Conservation (phyloP, 1,139 yeast genomes). For the Magnusiomyces clavatus region DNA sequence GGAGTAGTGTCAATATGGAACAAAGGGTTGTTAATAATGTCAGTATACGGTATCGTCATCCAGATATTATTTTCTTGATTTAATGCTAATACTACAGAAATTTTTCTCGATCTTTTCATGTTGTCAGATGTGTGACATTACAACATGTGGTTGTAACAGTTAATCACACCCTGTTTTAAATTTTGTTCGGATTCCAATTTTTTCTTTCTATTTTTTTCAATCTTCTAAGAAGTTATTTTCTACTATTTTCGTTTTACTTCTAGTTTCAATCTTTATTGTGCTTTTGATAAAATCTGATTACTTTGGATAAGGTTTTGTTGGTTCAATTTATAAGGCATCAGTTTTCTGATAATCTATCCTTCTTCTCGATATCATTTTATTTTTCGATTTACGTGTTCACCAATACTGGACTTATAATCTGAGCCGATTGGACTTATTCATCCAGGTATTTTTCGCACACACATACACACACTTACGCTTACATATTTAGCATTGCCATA, state of each 20-base stretch:
- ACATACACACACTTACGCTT: too few species aligned
- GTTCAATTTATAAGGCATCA: background rate
- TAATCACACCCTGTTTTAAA: background rate
- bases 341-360: background rate
- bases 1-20: conserved; percentile 21
- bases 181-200: background rate
- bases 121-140: background rate
- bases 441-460: too few species aligned
- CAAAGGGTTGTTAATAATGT: background rate
- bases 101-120: background rate
- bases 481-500: too few species aligned
- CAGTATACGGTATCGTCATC: too few species aligned
- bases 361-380: background rate
- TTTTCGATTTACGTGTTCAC: background rate
- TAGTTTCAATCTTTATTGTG: too few species aligned
- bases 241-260: background rate
- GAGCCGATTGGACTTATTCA: too few species aligned
- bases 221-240: background rate
- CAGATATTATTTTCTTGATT: background rate
- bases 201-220: background rate
- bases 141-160: background rate
- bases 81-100: background rate
- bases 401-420: too few species aligned
- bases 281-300: background rate
- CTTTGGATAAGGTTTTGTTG: background rate